A percentile compares a stretch with the other conserved stretches of the same genome.
These are phyloP conservation scores for Drechslerella stenobrocha DNA, from an alignment of 2,329 filamentous ascomycete species.

Conservation along the genomic window DNA sequence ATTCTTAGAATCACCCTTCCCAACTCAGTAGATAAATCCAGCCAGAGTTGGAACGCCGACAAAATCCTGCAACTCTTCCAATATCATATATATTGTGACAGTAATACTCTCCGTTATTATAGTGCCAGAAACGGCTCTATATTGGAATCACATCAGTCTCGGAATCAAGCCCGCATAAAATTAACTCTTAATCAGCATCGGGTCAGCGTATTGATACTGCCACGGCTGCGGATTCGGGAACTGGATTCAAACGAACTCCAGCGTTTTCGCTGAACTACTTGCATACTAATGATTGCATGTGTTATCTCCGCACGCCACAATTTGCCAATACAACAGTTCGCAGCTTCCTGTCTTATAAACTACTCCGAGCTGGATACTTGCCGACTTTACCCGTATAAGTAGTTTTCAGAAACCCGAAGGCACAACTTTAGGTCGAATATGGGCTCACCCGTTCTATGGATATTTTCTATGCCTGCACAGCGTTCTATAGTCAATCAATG, in stretches of 20 bases:
- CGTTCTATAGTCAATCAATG: too few species aligned
- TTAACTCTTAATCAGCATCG: background rate
- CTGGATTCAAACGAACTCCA: background rate
- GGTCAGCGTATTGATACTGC: background rate
- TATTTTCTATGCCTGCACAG: too few species aligned
- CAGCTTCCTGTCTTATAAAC: too few species aligned
- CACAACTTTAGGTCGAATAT: too few species aligned
- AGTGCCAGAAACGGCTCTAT: background rate
- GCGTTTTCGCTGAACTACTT: too few species aligned
- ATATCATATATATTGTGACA: slow-evolving; percentile 1
- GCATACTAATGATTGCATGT: background rate
- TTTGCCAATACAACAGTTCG: too few species aligned
- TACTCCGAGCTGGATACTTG: too few species aligned
- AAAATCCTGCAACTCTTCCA: background rate
- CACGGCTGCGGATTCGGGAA: background rate
- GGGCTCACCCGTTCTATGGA: too few species aligned
- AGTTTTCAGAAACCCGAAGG: too few species aligned
- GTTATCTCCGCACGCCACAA: background rate
- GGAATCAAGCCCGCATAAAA: background rate
- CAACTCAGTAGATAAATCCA: background rate
- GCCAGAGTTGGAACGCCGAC: background rate
- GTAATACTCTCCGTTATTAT: background rate
- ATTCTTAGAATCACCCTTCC: slow-evolving; percentile 2
- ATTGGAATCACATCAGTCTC: background rate
- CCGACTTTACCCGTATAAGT: too few species aligned